Conservation (phyloP, 768 basidiomycete genomes). For the Lactifluus volemus region DNA sequence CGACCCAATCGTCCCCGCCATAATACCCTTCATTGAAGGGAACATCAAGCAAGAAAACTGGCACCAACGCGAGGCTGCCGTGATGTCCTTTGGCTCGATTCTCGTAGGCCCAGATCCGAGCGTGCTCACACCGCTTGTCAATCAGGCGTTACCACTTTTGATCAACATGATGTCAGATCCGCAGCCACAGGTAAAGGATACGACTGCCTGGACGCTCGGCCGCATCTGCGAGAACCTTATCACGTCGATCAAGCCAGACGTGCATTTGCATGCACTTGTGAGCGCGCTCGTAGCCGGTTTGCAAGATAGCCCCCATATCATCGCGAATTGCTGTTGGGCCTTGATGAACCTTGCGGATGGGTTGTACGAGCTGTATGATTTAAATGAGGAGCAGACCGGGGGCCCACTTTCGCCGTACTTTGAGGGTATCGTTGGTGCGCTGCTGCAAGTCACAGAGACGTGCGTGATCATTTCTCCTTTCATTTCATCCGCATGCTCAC, state of each 20-base stretch:
- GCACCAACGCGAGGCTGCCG: conserved; percentile 93
- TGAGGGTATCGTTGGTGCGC: conserved; percentile 74
- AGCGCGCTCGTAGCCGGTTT: conserved; percentile 77
- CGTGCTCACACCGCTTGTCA: conserved; percentile 83
- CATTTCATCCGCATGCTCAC: conserved; percentile 7
- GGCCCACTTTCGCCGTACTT: conserved; percentile 83
- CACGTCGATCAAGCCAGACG: conserved; percentile 77
- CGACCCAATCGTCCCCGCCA: conserved; percentile 82
- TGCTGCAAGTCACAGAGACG: conserved; percentile 85
- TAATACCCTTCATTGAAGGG: conserved; percentile 96
- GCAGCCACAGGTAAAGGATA: conserved; percentile 86
- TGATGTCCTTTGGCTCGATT: conserved; percentile 98
- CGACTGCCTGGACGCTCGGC: conserved; percentile 95
- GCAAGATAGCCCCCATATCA: conserved; percentile 73
- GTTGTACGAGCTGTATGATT: conserved; percentile 61
- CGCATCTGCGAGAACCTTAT: conserved; percentile 89
- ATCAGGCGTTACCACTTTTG: conserved; percentile 87
- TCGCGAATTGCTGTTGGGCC: conserved; percentile 93
- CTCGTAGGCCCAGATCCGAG: conserved; percentile 90
- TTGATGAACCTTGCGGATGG: conserved; percentile 94
- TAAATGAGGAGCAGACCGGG: conserved; percentile 41
- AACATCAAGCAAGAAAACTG: conserved; percentile 90
- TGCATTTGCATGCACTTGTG: conserved; percentile 77
- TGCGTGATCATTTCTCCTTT: conserved; percentile 28
- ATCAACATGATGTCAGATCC: conserved; percentile 92